phyloP scores from a whole-genome alignment of 1,284 basidiomycete species.

The Rhodofomes roseus region DNA sequence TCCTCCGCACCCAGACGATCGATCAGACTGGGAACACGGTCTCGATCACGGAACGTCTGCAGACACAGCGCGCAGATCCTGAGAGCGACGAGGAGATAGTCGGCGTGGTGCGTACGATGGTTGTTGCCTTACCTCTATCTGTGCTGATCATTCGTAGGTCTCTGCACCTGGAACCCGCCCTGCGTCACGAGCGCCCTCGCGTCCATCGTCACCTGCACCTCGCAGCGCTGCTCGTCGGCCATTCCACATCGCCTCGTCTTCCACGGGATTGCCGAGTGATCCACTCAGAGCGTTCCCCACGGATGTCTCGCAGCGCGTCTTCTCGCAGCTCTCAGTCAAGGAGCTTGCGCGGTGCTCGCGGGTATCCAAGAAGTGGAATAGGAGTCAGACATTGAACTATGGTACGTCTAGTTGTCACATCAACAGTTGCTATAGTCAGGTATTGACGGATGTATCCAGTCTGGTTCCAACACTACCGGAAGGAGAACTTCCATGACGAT shows the following conservation, averaged over 20 bases:
- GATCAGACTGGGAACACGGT: slow-evolving; percentile 41
- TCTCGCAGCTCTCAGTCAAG: slow-evolving; percentile 57
- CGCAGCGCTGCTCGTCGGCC: slow-evolving; percentile 40
- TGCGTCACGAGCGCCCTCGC: slow-evolving; percentile 36
- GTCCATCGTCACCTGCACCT: slow-evolving; percentile 59
- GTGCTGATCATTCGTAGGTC: slow-evolving; percentile 44
- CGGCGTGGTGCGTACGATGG: slow-evolving; percentile 40
- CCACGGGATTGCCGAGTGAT: slow-evolving; percentile 38
- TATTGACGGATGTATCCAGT: slow-evolving; percentile 42
- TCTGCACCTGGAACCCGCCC: slow-evolving; percentile 47
- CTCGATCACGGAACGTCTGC: slow-evolving; percentile 28
- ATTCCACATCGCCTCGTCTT: slow-evolving; percentile 32
- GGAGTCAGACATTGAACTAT: slow-evolving; percentile 87
- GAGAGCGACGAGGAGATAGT: slow-evolving; percentile 67
- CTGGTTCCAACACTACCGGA: slow-evolving; percentile 86
- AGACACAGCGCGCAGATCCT: slow-evolving; percentile 17
- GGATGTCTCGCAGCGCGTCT: slow-evolving; percentile 75
- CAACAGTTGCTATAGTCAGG: neutral
- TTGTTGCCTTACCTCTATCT: slow-evolving; percentile 34
- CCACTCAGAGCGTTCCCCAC: slow-evolving; percentile 74
- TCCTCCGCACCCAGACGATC: slow-evolving; percentile 57
- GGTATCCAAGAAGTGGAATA: slow-evolving; percentile 83
- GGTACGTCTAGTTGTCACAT: slow-evolving; percentile 42
- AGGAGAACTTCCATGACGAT: slow-evolving; percentile 76
- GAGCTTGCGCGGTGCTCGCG: slow-evolving; percentile 75